Evolutionary conservation across 2,329 filamentous ascomycete genomes (phyloP).

Genomic region (Fusarium nodosum): DNA sequence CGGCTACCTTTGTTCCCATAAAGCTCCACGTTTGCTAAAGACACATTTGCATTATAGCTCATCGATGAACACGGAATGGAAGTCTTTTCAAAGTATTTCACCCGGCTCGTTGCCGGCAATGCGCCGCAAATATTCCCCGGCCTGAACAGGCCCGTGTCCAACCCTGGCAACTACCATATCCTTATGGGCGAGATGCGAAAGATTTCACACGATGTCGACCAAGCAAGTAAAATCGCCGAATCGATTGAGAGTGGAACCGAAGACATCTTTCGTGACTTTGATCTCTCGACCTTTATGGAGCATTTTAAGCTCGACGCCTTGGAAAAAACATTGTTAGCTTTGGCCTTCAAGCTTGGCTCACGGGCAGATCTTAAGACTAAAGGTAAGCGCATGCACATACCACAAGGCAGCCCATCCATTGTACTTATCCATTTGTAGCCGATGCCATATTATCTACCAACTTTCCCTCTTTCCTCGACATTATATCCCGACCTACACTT

Average conservation of each 20-base stretch:
- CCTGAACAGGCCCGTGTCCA: conserved; percentile 78
- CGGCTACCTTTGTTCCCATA: conserved; percentile 22
- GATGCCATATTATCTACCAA: conserved; percentile 90
- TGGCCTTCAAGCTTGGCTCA: conserved; percentile 88
- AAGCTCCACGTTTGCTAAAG: conserved; percentile 39
- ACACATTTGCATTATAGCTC: conserved; percentile 67
- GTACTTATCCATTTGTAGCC: conserved; percentile 70
- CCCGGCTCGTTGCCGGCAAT: conserved; percentile 91
- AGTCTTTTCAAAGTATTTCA: conserved; percentile 95
- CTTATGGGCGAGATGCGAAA: conserved; percentile 88
- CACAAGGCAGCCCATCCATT: conserved; percentile 40
- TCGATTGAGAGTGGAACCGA: conserved; percentile 91
- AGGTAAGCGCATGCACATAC: conserved; percentile 67
- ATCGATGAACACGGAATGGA: conserved; percentile 99
- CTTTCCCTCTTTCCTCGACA: conserved; percentile 81
- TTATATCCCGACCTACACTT: conserved; percentile 75
- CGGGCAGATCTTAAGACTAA: conserved; percentile 89
- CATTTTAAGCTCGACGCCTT: conserved; percentile 94
- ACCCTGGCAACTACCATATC: conserved; percentile 85
- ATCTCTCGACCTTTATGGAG: conserved; percentile 94
- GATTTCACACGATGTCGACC: conserved; percentile 81
- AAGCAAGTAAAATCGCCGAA: conserved; percentile 92
- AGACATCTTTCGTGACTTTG: conserved; percentile 95
- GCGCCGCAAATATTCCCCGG: conserved; percentile 91
- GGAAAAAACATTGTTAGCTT: conserved; percentile 86